These are phyloP conservation scores for Pyronema omphalodes DNA, from an alignment of 495 filamentous ascomycete species.

Conservation along the genomic window DNA sequence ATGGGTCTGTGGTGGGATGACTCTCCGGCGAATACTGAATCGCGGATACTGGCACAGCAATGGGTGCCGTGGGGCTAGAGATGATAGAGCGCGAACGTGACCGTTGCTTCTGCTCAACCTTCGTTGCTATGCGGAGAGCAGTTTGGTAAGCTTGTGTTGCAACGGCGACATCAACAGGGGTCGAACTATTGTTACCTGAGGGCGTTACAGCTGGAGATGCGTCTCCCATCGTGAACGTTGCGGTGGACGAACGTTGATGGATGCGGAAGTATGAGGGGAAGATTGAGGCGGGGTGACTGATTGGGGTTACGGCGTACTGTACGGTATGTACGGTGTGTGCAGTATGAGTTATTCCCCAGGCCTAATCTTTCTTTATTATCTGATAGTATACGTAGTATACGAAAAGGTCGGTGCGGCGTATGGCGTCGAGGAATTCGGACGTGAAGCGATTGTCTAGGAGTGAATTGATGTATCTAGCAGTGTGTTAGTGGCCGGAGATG, in stretches of 20 bases:
- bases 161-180: conserved; percentile 1
- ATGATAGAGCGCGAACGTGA: conserved; percentile 22
- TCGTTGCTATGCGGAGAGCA: conserved; percentile 1
- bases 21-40: conserved; percentile 22
- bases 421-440: no score
- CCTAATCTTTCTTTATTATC: no score
- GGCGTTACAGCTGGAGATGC: not conserved
- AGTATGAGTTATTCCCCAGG: no score
- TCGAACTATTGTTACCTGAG: not conserved
- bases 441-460: no score
- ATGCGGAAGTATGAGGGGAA: no score
- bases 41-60: conserved; percentile 4
- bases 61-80: conserved; percentile 13
- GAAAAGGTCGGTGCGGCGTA: no score
- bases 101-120: conserved; percentile 4
- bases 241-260: not conserved
- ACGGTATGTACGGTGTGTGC: no score
- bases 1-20: conserved; percentile 23
- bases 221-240: not conserved
- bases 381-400: no score
- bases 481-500: no score
- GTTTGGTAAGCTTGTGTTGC: not conserved
- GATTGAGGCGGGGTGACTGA: no score
- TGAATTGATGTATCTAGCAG: no score
- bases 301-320: no score